Evolutionary conservation across 1,139 yeast genomes (phyloP).

Genomic region (Trichomonascaceae sp.): DNA sequence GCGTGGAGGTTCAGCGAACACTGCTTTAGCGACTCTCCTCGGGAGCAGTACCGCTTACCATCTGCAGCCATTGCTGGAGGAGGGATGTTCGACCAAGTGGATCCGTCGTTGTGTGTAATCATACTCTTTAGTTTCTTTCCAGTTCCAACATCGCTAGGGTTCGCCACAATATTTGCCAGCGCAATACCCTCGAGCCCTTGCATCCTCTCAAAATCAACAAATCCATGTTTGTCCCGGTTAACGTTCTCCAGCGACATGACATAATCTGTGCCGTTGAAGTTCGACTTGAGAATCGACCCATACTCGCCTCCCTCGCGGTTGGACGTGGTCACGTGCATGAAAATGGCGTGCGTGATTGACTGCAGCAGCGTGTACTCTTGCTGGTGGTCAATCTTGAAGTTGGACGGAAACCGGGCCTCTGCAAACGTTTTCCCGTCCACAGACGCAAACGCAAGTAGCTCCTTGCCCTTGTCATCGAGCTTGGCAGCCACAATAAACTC

Average conservation of each 20-base stretch:
- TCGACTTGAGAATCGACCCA: constrained; percentile 81
- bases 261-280: constrained; percentile 91
- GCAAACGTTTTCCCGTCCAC: constrained; percentile 75
- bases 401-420: constrained; percentile 64
- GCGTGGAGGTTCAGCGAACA: constrained; percentile 87
- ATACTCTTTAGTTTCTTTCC: constrained; percentile 49
- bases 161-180: constrained; percentile 55
- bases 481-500: constrained; percentile 60
- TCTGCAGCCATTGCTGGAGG: constrained; percentile 58
- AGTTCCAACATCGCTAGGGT: constrained; percentile 31
- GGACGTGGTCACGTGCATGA: constrained; percentile 70
- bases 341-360: constrained; percentile 58
- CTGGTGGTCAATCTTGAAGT: constrained; percentile 46
- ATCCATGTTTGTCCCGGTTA: constrained; percentile 61
- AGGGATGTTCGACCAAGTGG: constrained; percentile 59
- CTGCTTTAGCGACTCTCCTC: constrained; percentile 29
- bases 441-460: constrained; percentile 56
- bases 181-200: constrained; percentile 84
- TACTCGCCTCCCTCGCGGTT: constrained; percentile 39
- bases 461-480: constrained; percentile 5
- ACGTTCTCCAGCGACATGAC: constrained; percentile 61
- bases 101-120: constrained; percentile 87
- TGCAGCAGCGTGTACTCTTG: constrained; percentile 81
- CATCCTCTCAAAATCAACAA: constrained; percentile 78
- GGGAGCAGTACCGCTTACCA: constrained; percentile 46